Evolutionary conservation across 176 grass and related monocot genomes (phyloP).

Genomic region (Musa troglodytarum): DNA sequence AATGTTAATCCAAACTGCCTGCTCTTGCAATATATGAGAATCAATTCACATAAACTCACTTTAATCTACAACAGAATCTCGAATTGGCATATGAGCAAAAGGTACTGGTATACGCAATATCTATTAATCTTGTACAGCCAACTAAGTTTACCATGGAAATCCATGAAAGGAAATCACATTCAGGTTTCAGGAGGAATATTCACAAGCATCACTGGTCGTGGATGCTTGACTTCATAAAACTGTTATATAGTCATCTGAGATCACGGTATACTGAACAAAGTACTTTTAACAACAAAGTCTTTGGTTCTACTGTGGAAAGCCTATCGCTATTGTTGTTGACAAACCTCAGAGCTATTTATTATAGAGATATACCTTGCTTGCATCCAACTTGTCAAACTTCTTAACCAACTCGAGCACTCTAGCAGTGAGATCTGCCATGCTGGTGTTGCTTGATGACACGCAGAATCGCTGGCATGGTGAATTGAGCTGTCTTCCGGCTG

Average conservation of each 20-base stretch:
- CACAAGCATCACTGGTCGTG: too few species aligned
- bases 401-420: constrained; percentile 44
- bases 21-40: background rate
- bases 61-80: background rate
- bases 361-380: constrained; percentile 29
- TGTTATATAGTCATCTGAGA: background rate
- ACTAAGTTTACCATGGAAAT: background rate
- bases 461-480: constrained; percentile 1
- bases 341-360: background rate
- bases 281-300: too few species aligned
- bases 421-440: constrained; percentile 19
- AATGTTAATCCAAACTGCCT: background rate
- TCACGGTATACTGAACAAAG: background rate
- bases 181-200: background rate
- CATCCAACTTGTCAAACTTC: constrained; percentile 54
- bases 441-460: background rate
- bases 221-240: too few species aligned
- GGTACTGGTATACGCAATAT: background rate
- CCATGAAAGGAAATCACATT: background rate
- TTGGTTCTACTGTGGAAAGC: background rate
- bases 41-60: background rate
- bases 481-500: background rate
- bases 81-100: background rate
- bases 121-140: background rate
- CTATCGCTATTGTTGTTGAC: background rate